Percentiles rank a stretch among this genome's conserved stretches.
phyloP scores from a whole-genome alignment of 2,329 filamentous ascomycete species.

The Verticillium nonalfalfae region DNA sequence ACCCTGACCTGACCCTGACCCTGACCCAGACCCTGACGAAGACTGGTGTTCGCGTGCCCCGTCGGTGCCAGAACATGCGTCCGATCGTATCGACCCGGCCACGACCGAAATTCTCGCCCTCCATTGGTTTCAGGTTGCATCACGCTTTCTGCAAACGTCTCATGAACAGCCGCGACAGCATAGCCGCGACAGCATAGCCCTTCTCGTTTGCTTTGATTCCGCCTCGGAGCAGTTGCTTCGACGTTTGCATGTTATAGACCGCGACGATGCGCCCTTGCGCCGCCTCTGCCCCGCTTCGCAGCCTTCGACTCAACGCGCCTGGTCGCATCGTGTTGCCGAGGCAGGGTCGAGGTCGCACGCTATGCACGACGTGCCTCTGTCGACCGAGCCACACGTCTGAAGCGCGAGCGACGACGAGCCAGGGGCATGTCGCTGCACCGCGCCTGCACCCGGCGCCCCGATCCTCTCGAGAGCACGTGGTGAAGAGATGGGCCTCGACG shows the following conservation, averaged over 20 bases:
- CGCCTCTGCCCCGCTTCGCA: slow-evolving; percentile 2
- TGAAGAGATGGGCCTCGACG: slow-evolving; percentile 6
- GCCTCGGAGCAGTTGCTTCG: background rate
- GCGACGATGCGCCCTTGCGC: slow-evolving; percentile 3
- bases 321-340: background rate
- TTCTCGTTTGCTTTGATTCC: background rate
- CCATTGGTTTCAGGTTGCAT: background rate
- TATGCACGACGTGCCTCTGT: slow-evolving; percentile 1
- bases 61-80: background rate
- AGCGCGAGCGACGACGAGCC: background rate
- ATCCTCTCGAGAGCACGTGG: background rate
- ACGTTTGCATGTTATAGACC: background rate
- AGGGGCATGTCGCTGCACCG: background rate
- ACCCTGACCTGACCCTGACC: too few species aligned
- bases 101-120: background rate
- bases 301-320: slow-evolving; percentile 1
- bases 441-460: background rate
- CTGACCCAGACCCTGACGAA: background rate
- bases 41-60: too few species aligned
- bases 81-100: background rate
- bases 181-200: background rate
- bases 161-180: too few species aligned
- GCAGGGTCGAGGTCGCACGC: background rate
- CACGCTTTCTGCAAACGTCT: background rate
- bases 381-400: background rate